A percentile compares a stretch with the other conserved stretches of the same genome.
These are phyloP conservation scores for Torulaspora maleeae DNA, from an alignment of 805 yeast species.

Conservation along the genomic window DNA sequence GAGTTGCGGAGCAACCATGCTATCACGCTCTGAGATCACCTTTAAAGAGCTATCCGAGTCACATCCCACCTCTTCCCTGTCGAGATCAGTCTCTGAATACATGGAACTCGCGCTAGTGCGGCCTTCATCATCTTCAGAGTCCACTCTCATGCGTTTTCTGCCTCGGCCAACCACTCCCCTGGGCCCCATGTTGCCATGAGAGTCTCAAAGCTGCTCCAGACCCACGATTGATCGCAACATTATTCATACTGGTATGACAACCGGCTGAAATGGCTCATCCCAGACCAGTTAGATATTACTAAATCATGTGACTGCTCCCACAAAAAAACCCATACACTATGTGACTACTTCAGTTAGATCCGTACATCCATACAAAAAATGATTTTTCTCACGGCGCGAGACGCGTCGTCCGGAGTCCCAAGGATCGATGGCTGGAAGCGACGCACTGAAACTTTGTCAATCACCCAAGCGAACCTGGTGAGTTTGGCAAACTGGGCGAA, in stretches of 20 bases:
- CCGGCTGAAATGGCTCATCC: neutral
- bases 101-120: slow-evolving; percentile 9
- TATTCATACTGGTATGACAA: too few species aligned
- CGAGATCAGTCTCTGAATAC: neutral
- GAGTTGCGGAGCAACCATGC: neutral
- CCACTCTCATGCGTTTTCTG: neutral
- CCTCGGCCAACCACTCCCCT: neutral
- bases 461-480: too few species aligned
- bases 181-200: neutral
- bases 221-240: neutral
- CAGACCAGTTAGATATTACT: neutral
- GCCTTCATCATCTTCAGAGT: slow-evolving; percentile 4
- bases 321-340: neutral
- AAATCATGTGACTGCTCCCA: neutral
- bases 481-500: neutral
- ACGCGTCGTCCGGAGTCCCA: neutral
- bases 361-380: neutral
- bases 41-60: slow-evolving; percentile 21
- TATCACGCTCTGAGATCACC: slow-evolving; percentile 14
- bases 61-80: neutral
- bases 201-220: neutral
- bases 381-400: neutral
- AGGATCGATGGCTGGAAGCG: neutral
- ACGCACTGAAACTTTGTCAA: neutral
- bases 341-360: neutral